Conservation (phyloP, 2,329 filamentous ascomycete genomes). For the Gaeumannomyces tritici region DNA sequence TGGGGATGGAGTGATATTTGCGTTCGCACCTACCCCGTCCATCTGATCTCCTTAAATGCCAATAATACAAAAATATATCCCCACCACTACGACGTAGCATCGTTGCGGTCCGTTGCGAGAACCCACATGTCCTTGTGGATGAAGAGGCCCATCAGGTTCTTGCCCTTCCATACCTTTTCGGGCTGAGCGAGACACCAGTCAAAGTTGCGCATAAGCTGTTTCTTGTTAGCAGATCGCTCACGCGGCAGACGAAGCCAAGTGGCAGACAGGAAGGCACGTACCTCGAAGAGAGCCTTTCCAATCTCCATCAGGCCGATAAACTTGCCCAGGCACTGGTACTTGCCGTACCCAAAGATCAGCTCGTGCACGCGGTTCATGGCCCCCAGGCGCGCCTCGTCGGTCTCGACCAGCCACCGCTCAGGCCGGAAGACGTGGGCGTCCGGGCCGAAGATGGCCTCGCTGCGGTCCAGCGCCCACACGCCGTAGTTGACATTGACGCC, state of each 20-base stretch:
- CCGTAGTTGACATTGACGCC: slow-evolving; percentile 15
- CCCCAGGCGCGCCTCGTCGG: slow-evolving; percentile 16
- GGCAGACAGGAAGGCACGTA: slow-evolving; percentile 3
- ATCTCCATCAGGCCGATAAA: slow-evolving; percentile 19
- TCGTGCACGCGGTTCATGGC: slow-evolving; percentile 13
- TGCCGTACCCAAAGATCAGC: slow-evolving; percentile 19
- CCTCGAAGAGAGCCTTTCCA: slow-evolving; percentile 18
- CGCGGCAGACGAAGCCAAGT: not conserved
- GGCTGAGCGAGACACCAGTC: not conserved
- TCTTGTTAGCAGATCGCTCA: not conserved
- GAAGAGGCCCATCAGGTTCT: not conserved
- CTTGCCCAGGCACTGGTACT: slow-evolving; percentile 20
- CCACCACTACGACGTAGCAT: not conserved
- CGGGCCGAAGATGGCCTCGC: slow-evolving; percentile 13
- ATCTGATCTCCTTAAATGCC: too few species aligned
- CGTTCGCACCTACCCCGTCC: too few species aligned
- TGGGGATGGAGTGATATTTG: not conserved
- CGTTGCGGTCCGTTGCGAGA: not conserved
- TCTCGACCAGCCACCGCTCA: slow-evolving; percentile 29
- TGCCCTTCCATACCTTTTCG: not conserved
- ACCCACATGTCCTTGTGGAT: not conserved
- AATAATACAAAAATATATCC: too few species aligned
- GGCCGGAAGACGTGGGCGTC: slow-evolving; percentile 32
- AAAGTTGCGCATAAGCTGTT: slow-evolving; percentile 1
- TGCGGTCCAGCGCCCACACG: slow-evolving; percentile 4